phyloP scores from a whole-genome alignment of 2,329 filamentous ascomycete genomes.

The Cucurbitaria berberidis region DNA sequence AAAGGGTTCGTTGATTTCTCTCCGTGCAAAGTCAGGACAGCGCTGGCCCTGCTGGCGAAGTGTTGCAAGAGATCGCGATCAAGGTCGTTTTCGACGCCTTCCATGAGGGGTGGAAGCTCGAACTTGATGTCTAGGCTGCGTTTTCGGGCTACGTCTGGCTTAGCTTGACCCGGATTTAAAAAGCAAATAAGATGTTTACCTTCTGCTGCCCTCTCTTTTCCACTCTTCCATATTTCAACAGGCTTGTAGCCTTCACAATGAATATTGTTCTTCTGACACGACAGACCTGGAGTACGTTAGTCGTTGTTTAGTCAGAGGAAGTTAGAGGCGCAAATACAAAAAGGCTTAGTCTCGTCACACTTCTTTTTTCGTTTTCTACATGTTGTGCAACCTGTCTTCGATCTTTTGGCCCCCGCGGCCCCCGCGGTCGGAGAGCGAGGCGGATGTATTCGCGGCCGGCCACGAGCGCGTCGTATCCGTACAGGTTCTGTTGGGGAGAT shows the following conservation, averaged over 20 bases:
- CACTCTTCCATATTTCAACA: conserved; percentile 86
- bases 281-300: conserved; percentile 65
- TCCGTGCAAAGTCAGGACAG: conserved; percentile 80
- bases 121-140: conserved; percentile 49
- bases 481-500: conserved; percentile 46
- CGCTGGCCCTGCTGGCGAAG: conserved; percentile 79
- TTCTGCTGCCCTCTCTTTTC: conserved; percentile 76
- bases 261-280: conserved; percentile 92
- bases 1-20: conserved; percentile 80
- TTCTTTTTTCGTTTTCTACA: conserved; percentile 68
- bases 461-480: conserved; percentile 60
- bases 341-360: conserved; percentile 59
- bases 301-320: not conserved
- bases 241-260: conserved; percentile 90
- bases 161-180: conserved; percentile 14
- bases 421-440: conserved; percentile 63
- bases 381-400: conserved; percentile 65
- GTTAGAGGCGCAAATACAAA: conserved; percentile 41
- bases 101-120: conserved; percentile 68
- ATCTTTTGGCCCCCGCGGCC: conserved; percentile 77
- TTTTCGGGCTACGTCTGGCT: conserved; percentile 39
- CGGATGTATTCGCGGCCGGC: conserved; percentile 82
- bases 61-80: conserved; percentile 84
- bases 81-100: conserved; percentile 79
- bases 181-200: conserved; percentile 40